Conservation (phyloP, 306 rosid species). For the Malus sylvestris region DNA sequence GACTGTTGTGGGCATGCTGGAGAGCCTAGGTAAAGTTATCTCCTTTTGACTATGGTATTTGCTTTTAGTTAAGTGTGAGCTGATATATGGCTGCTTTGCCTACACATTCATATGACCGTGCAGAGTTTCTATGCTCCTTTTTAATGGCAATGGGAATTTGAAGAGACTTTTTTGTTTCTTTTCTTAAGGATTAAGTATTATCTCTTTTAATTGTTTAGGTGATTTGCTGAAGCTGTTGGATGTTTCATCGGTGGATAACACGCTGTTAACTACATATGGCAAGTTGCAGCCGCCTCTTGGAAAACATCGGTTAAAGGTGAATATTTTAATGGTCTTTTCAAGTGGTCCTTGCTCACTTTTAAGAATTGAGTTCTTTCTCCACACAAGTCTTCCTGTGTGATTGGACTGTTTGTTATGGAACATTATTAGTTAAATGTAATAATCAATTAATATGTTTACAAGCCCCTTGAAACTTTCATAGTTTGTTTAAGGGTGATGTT, state of each 20-base stretch:
- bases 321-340: slow-evolving; percentile 3
- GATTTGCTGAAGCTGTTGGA: slow-evolving; percentile 83
- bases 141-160: neutral
- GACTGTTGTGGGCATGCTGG: slow-evolving; percentile 96
- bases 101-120: neutral
- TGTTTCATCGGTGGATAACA: slow-evolving; percentile 59
- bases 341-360: neutral
- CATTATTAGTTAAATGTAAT: neutral
- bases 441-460: neutral
- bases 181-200: slow-evolving; percentile 2
- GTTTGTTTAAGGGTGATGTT: neutral
- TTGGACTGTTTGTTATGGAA: neutral
- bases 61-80: neutral
- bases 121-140: neutral
- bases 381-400: neutral
- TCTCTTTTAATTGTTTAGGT: slow-evolving; percentile 41
- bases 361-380: neutral
- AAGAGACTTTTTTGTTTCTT: neutral
- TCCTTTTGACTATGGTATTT: neutral
- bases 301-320: slow-evolving; percentile 92
- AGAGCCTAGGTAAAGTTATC: slow-evolving; percentile 62
- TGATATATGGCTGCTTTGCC: neutral
- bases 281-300: slow-evolving; percentile 96
- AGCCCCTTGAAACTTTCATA: neutral
- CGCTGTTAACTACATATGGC: slow-evolving; percentile 80